Conservation (phyloP, 2,329 filamentous ascomycete genomes). For the Xenoacremonium recifei region DNA sequence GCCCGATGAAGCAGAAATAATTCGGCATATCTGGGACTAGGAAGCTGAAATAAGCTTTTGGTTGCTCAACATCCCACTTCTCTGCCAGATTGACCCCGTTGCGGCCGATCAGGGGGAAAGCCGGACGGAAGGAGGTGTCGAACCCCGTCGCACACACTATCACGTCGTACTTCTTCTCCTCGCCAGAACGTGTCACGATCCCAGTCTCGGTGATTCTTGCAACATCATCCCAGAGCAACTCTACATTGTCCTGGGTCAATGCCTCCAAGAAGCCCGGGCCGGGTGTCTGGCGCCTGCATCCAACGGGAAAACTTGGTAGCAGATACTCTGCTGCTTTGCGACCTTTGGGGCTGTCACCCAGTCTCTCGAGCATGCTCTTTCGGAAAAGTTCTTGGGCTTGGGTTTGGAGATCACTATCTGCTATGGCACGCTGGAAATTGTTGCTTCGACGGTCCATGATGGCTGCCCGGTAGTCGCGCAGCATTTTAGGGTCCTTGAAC, state of each 20-base stretch:
- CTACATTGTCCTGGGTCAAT: constrained; percentile 5
- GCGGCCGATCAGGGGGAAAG: constrained; percentile 46
- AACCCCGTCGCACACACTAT: constrained; percentile 26
- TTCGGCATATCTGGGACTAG: constrained; percentile 26
- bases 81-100: constrained; percentile 28
- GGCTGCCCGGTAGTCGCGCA: background rate
- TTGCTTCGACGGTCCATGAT: too few relatives aligned
- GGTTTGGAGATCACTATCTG: background rate
- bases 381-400: background rate
- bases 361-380: background rate
- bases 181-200: constrained; percentile 4
- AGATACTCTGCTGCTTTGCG: too few relatives aligned
- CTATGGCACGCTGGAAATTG: too few relatives aligned
- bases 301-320: background rate
- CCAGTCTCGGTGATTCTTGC: constrained; percentile 3
- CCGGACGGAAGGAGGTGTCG: constrained; percentile 26
- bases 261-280: constrained; percentile 12
- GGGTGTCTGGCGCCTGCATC: constrained; percentile 5
- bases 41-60: constrained; percentile 32
- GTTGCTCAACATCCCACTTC: constrained; percentile 22
- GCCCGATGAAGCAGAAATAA: constrained; percentile 14
- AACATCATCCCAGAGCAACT: constrained; percentile 3
- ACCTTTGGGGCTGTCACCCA: background rate
- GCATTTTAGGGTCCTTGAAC: background rate
- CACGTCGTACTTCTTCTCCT: constrained; percentile 15